phyloP scores from a whole-genome alignment of 2,329 filamentous ascomycete genomes.

The Monilinia fructigena region DNA sequence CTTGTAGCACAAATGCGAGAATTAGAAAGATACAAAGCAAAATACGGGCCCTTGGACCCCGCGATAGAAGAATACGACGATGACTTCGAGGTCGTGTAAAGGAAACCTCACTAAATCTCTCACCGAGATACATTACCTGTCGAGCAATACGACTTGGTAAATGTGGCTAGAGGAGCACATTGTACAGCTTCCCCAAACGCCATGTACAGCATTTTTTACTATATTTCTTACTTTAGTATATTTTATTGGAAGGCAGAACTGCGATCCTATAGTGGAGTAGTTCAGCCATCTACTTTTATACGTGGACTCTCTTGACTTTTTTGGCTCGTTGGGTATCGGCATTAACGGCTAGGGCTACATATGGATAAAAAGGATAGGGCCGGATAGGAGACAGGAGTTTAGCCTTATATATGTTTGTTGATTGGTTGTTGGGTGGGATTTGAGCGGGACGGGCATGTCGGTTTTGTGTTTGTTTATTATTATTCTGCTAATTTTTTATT shows the following conservation, averaged over 20 bases:
- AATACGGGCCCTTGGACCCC: slow-evolving; percentile 27
- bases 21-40: slow-evolving; percentile 56
- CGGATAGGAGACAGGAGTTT: slow-evolving; percentile 18
- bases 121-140: neutral
- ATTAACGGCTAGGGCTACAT: slow-evolving; percentile 20
- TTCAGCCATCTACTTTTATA: slow-evolving; percentile 7
- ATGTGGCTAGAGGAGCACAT: slow-evolving; percentile 12
- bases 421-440: slow-evolving; percentile 11
- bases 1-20: slow-evolving; percentile 63
- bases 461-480: slow-evolving; percentile 6
- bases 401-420: neutral
- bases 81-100: slow-evolving; percentile 15
- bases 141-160: slow-evolving; percentile 6
- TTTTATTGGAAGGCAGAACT: slow-evolving; percentile 14
- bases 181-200: slow-evolving; percentile 8
- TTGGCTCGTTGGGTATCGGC: slow-evolving; percentile 15
- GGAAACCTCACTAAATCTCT: neutral
- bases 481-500: slow-evolving; percentile 2
- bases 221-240: slow-evolving; percentile 20
- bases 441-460: neutral
- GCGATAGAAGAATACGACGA: slow-evolving; percentile 5
- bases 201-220: slow-evolving; percentile 18
- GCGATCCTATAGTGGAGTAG: slow-evolving; percentile 8
- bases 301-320: slow-evolving; percentile 14
- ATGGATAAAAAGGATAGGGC: slow-evolving; percentile 19